phyloP scores from a whole-genome alignment of 2,329 filamentous ascomycete genomes.

The Emmonsiellopsis sp. region DNA sequence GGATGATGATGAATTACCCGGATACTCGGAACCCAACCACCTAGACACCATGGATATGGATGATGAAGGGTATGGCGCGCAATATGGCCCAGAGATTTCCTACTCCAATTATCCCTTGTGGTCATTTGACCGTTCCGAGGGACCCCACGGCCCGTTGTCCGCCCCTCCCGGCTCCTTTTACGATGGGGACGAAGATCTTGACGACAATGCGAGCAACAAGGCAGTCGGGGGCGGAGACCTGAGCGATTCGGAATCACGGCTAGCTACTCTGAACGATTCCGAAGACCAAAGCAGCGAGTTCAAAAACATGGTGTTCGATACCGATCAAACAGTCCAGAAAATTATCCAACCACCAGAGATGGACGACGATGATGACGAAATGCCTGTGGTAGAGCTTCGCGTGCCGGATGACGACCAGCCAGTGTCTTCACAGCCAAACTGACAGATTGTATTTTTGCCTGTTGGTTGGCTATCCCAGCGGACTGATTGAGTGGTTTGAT shows the following conservation, averaged over 20 bases:
- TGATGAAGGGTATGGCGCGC: conserved; percentile 18
- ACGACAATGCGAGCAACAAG: conserved; percentile 32
- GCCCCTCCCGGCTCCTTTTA: conserved; percentile 20
- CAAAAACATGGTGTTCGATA: neutral
- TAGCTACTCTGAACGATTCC: conserved; percentile 16
- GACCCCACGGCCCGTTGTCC: conserved; percentile 21
- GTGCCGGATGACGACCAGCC: conserved; percentile 27
- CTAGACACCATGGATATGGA: conserved; percentile 28
- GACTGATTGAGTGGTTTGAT: neutral
- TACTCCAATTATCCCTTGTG: conserved; percentile 22
- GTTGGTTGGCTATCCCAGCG: neutral
- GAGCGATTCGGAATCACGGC: conserved; percentile 24
- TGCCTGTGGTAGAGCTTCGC: conserved; percentile 34
- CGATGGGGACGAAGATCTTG: conserved; percentile 28
- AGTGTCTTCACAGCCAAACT: neutral
- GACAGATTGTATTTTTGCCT: neutral
- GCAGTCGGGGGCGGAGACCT: conserved; percentile 30
- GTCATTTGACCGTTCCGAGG: conserved; percentile 27
- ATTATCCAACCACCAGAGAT: conserved; percentile 20
- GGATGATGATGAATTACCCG: conserved; percentile 24
- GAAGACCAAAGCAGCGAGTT: neutral
- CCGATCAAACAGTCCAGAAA: conserved; percentile 16
- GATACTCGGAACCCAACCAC: conserved; percentile 20
- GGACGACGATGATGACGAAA: conserved; percentile 26
- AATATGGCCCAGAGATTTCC: conserved; percentile 15